Evolutionary conservation across 495 filamentous ascomycete genomes (phyloP).

Genomic region (Aspergillus campestris): DNA sequence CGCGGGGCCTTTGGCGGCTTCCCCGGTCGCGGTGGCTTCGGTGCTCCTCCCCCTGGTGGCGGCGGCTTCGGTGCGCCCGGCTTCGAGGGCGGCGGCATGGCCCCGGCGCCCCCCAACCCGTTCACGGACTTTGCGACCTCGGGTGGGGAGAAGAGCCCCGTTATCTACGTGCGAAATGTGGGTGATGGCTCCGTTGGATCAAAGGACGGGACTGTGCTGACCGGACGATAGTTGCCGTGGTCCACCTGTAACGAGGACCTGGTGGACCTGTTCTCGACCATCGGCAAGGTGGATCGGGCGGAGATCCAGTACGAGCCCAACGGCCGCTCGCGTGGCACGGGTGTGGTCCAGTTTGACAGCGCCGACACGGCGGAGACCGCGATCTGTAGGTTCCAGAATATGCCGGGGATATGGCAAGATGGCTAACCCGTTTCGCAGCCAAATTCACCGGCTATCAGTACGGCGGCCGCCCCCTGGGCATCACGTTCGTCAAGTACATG

Average conservation of each 20-base stretch:
- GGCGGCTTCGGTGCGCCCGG: slow-evolving; percentile 33
- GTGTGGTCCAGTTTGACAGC: slow-evolving; percentile 87
- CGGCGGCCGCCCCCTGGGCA: slow-evolving; percentile 84
- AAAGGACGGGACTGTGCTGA: slow-evolving; percentile 5
- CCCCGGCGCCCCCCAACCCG: slow-evolving; percentile 65
- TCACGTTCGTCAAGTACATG: slow-evolving; percentile 86
- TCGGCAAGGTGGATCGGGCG: slow-evolving; percentile 93
- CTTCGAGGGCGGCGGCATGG: slow-evolving; percentile 18
- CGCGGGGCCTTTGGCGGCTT: slow-evolving; percentile 32
- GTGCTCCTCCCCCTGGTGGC: slow-evolving; percentile 9
- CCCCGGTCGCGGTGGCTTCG: slow-evolving; percentile 38
- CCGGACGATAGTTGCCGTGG: slow-evolving; percentile 71
- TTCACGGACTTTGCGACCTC: slow-evolving; percentile 93
- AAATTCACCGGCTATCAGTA: slow-evolving; percentile 98
- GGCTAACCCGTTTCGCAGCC: slow-evolving; percentile 30
- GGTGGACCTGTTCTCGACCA: slow-evolving; percentile 92
- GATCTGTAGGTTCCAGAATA: slow-evolving; percentile 49
- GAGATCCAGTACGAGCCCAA: slow-evolving; percentile 98
- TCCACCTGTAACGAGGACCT: slow-evolving; percentile 97
- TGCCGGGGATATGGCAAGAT: too few species aligned
- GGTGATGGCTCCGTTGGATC: slow-evolving; percentile 27
- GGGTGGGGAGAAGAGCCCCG: slow-evolving; percentile 72
- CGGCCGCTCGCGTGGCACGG: slow-evolving; percentile 88
- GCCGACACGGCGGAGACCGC: slow-evolving; percentile 81
- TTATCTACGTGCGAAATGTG: slow-evolving; percentile 96